Base-by-base conservation (phyloP, 2,329 filamentous ascomycete species). In the Drechslera avenae region DNA sequence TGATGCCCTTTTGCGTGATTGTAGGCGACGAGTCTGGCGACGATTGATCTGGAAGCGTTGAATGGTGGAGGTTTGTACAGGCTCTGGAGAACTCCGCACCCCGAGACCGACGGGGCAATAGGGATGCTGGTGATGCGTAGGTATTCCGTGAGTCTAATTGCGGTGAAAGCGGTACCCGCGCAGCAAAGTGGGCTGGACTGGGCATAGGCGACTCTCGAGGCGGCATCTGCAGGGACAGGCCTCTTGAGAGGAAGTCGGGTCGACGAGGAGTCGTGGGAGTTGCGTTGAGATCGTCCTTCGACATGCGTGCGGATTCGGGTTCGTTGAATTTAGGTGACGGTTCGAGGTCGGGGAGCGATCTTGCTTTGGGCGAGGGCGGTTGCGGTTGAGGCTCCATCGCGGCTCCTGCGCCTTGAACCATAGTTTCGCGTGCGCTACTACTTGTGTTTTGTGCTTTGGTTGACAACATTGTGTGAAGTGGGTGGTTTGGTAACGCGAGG, bases 1-100 rank as follows among this genome's bases (percentile, higher is more conserved):
- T 79, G 68, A 86, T 79, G 2, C 81, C 81, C 56, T 88, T 85
- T 33, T 87, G 86, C 44, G 86, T 86, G 46, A 94, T 87, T 10
- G 88, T 92, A 0, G 94, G 94, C 0, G 92, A 97, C 0, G 91
- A 94, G 71, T 96, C 91, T 3, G 92, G 91, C 4, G 90, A 94
- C 1, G 90, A 89, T 71, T 88, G 85, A 62, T 96, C 90, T 48
- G 93, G 92, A 7, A 97, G 83, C 0, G 90, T 97, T 13, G 93
- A 97, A 74, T 97, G 94, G 75, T 97, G 94, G 17, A 99, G 81
- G 69, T 92, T 96, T 9, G 93, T 97, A 56, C 91, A 94, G 9
- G 92, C 92, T 61, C 93, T 84, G 33, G 93, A 93, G 73, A 96
- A 97, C 75, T 97, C 93, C 54, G 97, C 80, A 35, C 93, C 93